A percentile compares a stretch with the other conserved stretches of the same genome.
These are phyloP conservation scores for Onygenales sp. DNA, from an alignment of 2,329 filamentous ascomycete species.

Conservation along the genomic window DNA sequence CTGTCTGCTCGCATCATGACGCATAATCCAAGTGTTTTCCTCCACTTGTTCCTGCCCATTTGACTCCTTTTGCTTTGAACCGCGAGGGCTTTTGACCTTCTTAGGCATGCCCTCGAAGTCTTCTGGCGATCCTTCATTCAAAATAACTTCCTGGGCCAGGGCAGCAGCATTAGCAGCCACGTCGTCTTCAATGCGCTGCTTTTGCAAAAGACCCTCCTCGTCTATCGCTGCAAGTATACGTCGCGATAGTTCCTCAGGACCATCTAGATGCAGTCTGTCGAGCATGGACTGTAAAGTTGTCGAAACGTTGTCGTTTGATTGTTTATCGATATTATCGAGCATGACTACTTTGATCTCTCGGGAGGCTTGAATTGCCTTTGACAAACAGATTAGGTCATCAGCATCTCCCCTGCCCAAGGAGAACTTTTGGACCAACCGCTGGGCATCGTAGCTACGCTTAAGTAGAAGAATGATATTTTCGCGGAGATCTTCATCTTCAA, in stretches of 20 bases:
- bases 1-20: slow-evolving; percentile 53
- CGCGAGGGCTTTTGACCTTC: slow-evolving; percentile 25
- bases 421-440: slow-evolving; percentile 88
- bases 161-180: slow-evolving; percentile 61
- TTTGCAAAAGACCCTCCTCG: slow-evolving; percentile 76
- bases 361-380: slow-evolving; percentile 69
- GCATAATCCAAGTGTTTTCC: slow-evolving; percentile 55
- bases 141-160: slow-evolving; percentile 62
- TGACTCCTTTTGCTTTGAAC: slow-evolving; percentile 16
- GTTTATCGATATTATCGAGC: slow-evolving; percentile 13
- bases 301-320: slow-evolving; percentile 23
- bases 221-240: slow-evolving; percentile 74
- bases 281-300: slow-evolving; percentile 22
- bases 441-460: slow-evolving; percentile 69
- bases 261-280: slow-evolving; percentile 41
- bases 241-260: slow-evolving; percentile 58
- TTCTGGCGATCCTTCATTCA: slow-evolving; percentile 52
- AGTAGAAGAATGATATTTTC: slow-evolving; percentile 62
- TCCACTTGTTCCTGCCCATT: slow-evolving; percentile 26
- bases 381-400: slow-evolving; percentile 78
- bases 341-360: slow-evolving; percentile 47
- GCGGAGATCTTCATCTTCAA: slow-evolving; percentile 56
- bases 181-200: slow-evolving; percentile 66
- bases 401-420: slow-evolving; percentile 83
- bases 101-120: slow-evolving; percentile 51